Evolutionary conservation across 176 grass and related monocot species (phyloP), one percentile per base, ranked within the genome.

Genomic region (Leersia perrieri): DNA sequence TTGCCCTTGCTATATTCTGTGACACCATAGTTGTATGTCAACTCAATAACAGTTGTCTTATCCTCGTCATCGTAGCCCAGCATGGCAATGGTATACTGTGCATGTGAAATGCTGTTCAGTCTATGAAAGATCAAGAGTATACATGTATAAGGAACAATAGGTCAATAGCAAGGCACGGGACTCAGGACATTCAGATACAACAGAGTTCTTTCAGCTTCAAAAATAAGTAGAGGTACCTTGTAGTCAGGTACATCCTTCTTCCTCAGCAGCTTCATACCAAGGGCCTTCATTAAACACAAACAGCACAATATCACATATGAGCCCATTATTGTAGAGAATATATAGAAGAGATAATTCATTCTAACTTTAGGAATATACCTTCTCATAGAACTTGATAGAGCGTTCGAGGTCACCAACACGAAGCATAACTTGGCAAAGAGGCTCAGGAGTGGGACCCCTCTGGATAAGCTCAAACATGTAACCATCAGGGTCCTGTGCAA

Each of bases 371-470:
- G 11, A 75, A 76, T n/a, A 71, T 93, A 93, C 95, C 92, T 94
- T 98, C 83, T 98, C 86, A 23, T 98, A 98, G 40, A 98, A 98
- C 75, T 84, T 89, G 84, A 98, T 98, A 74, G 92, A 81, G 51
- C 86, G 90, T 26, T 95, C 96, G 80, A 98, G 84, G 62, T 98
- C 92, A 74, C 96, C 96, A 30, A 98, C 96, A 45, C 92, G 92
- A 84, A 98, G 96, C 96, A 98, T 98, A 80, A 98, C 81, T 78
- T 98, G 96, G 80, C 96, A 98, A 74, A 98, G 90, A 78, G 96
- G 96, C 66, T 98, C 92, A 77, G 88, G 90, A 10, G 90, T 98
- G 0, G 79, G 90, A 33, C 88, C 95, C 66, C 96, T 92, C 27
- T 98, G 96, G 70, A 98, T 98, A 72, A 98, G 90, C 83, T 93